phyloP scores from a whole-genome alignment of 225 moss, liverwort and hornwort genomes.

The Straminergon stramineum region DNA sequence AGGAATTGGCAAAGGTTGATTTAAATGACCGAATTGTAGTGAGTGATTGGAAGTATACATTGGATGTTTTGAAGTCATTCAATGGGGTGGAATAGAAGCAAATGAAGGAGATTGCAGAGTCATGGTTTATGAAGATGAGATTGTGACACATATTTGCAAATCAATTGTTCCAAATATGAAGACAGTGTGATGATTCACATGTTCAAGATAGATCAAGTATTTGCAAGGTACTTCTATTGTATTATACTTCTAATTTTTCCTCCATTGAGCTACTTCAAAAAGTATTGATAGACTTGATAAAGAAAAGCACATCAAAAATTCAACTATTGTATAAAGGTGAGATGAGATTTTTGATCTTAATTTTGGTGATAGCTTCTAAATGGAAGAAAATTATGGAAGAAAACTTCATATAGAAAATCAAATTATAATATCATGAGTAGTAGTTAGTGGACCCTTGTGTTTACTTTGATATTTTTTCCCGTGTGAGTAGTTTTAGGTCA shows the following conservation, averaged over 20 bases:
- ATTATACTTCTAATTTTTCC: not conserved
- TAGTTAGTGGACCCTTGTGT: not conserved
- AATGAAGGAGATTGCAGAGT: too few relatives aligned
- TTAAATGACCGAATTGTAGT: not conserved
- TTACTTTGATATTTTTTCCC: not conserved
- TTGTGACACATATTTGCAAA: not conserved
- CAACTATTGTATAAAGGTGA: not conserved
- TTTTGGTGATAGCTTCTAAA: not conserved
- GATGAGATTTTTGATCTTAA: not conserved
- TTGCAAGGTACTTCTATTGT: not conserved
- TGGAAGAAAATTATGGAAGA: not conserved
- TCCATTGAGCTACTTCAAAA: not conserved
- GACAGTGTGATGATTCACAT: not conserved
- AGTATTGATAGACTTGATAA: not conserved
- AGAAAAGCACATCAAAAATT: accelerated
- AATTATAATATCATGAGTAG: not conserved
- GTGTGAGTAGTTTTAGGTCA: not conserved
- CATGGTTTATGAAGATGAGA: not conserved
- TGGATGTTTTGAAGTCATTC: not conserved
- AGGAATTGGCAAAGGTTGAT: not conserved
- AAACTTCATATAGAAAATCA: not conserved
- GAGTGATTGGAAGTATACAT: not conserved
- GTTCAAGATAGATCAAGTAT: not conserved
- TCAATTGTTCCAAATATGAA: not conserved
- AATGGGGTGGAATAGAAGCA: not conserved